These are phyloP conservation scores for Sugiyamaella americana DNA, from an alignment of 805 yeast species.

Conservation along the genomic window DNA sequence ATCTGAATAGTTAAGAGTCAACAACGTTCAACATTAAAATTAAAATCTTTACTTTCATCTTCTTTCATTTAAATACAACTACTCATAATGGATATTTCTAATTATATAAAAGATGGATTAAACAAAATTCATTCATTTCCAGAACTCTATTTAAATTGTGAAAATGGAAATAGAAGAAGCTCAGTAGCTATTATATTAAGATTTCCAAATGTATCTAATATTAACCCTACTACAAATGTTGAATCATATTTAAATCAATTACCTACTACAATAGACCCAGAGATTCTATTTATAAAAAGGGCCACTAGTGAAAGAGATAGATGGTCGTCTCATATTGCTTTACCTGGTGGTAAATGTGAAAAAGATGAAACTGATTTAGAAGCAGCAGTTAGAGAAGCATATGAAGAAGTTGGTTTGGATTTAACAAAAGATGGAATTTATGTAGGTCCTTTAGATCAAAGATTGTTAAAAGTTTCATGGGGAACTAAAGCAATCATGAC, in stretches of 20 bases:
- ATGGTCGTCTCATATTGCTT: constrained; percentile 38
- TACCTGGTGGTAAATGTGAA: constrained; percentile 38
- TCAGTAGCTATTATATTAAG: constrained; percentile 25
- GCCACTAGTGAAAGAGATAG: constrained; percentile 32
- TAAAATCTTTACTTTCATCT: too few relatives aligned
- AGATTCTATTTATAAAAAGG: constrained; percentile 35
- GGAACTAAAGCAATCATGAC: constrained; percentile 30
- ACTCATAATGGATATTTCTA: too few relatives aligned
- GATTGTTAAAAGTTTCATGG: constrained; percentile 31
- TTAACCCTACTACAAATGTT: neutral
- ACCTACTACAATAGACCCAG: constrained; percentile 19
- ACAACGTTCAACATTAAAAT: too few relatives aligned
- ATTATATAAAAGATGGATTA: too few relatives aligned
- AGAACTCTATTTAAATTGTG: constrained; percentile 12
- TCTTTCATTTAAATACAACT: too few relatives aligned
- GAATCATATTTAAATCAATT: neutral
- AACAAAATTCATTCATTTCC: constrained; percentile 11
- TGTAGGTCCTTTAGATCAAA: constrained; percentile 33
- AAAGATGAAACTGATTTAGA: constrained; percentile 31
- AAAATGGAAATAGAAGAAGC: constrained; percentile 5
- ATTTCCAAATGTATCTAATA: constrained; percentile 12
- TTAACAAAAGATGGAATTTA: constrained; percentile 23
- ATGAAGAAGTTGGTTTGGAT: constrained; percentile 37
- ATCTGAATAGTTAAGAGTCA: too few relatives aligned
- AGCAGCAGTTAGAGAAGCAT: constrained; percentile 34